Percentiles rank a stretch among this genome's conserved stretches.
Evolutionary conservation across 176 grass and related monocot genomes (phyloP).

Genomic region (Alloteropsis semialata): DNA sequence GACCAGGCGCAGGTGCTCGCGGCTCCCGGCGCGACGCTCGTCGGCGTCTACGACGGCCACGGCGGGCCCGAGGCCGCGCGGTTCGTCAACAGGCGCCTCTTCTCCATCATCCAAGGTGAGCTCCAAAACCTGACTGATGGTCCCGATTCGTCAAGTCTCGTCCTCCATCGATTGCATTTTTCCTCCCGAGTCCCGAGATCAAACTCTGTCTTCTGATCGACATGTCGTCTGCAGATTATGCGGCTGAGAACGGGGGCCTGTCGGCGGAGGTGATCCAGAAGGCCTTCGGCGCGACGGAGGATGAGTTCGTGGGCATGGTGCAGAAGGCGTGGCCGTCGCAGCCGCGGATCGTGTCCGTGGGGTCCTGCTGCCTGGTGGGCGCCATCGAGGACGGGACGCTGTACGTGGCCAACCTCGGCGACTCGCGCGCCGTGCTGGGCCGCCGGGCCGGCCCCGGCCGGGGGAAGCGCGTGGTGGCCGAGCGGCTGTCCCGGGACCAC

Average conservation of each 20-base stretch:
- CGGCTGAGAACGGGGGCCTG: background rate
- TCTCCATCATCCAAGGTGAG: conserved; percentile 68
- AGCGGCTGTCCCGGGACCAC: conserved; percentile 70
- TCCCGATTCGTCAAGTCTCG: too few relatives aligned
- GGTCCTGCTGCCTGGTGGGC: conserved; percentile 63
- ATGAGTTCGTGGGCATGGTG: conserved; percentile 51
- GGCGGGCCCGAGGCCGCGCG: conserved; percentile 69
- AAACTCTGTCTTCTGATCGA: background rate
- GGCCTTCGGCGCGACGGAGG: conserved; percentile 57
- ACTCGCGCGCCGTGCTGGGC: conserved; percentile 58
- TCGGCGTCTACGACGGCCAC: conserved; percentile 61
- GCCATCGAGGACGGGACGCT: conserved; percentile 38
- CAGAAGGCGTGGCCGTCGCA: conserved; percentile 27
- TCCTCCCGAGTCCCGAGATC: background rate
- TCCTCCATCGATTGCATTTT: background rate
- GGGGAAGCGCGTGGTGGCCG: conserved; percentile 31
- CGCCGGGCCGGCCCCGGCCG: background rate
- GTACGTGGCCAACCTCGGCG: conserved; percentile 57
- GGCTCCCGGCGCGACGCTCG: conserved; percentile 43
- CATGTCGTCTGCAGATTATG: conserved; percentile 11
- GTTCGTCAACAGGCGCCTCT: conserved; percentile 77
- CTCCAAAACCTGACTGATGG: background rate
- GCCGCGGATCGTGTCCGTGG: conserved; percentile 47
- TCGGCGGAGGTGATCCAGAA: conserved; percentile 44
- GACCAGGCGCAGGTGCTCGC: conserved; percentile 59